Conservation (phyloP, 495 filamentous ascomycete genomes). For the Daldinia vernicosa region DNA sequence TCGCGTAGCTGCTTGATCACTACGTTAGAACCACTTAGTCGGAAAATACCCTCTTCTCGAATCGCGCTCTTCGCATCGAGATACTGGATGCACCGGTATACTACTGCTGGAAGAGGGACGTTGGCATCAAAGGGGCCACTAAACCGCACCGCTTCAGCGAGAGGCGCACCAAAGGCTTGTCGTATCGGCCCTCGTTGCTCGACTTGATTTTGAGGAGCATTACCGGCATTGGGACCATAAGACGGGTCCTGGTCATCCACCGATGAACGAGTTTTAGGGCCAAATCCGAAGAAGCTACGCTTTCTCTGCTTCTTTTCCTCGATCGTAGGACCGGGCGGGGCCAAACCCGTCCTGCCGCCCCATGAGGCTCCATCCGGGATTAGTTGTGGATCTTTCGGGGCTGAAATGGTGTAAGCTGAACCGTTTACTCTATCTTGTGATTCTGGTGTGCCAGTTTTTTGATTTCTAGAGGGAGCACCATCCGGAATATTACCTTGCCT, state of each 20-base stretch:
- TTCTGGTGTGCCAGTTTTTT: constrained; percentile 43
- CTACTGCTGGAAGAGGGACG: constrained; percentile 87
- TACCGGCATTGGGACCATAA: constrained; percentile 50
- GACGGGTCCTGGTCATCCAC: constrained; percentile 59
- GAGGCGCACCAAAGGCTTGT: constrained; percentile 84
- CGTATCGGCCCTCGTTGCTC: constrained; percentile 68
- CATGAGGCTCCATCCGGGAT: constrained; percentile 89
- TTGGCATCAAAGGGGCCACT: constrained; percentile 75
- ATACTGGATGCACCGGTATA: constrained; percentile 96
- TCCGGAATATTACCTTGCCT: constrained; percentile 68
- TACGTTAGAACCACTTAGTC: constrained; percentile 91
- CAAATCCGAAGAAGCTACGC: constrained; percentile 93
- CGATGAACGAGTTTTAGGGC: constrained; percentile 62
- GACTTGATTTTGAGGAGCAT: constrained; percentile 38
- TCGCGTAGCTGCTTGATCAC: constrained; percentile 91
- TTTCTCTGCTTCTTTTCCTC: constrained; percentile 86
- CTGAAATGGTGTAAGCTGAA: constrained; percentile 75
- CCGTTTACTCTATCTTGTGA: constrained; percentile 48
- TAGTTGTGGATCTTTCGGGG: constrained; percentile 81
- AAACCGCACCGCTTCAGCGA: constrained; percentile 86
- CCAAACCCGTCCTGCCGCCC: constrained; percentile 73
- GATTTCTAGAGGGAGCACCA: constrained; percentile 44
- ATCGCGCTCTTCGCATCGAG: constrained; percentile 83
- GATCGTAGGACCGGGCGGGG: constrained; percentile 59
- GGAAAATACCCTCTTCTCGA: constrained; percentile 93